Evolutionary conservation across 2,329 filamentous ascomycete genomes (phyloP), one percentile per base, ranked within the genome.

Genomic region (Colletotrichum tanaceti): DNA sequence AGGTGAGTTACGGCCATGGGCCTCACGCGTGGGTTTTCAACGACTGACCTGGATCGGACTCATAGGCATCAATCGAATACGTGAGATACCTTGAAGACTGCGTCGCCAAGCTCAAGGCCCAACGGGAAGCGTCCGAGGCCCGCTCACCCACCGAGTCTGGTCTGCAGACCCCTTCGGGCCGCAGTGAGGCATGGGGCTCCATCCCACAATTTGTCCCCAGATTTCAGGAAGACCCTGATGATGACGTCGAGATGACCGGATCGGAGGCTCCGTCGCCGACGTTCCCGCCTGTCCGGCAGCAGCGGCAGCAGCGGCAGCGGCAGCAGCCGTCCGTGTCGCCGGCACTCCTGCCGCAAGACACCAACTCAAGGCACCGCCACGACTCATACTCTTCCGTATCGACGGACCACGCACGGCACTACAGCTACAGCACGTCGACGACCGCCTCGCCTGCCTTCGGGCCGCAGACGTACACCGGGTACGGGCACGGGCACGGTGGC

Each of bases 11-110:
- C 16, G n/a, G 4, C 5, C 6, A 39, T 20, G 38, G n/a, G 13
- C 7, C 22, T 43, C 18, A 35, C 28, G n/a, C 14, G 35, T 47
- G 35, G 32, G 4, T 20, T n/a, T 10, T 41, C 32, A 28, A 28
- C 43, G 28, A 13, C 59, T 68, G 28, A 63, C 53, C 18, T 2
- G 39, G 38, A 35, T n/a, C 16, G 11, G 32, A 20, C 6, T 1
- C 14, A 4, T 72, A 97, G 94, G 95, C 95, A 5, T 96, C 94
- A 54, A 98, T 98, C 70, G 96, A 98, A 74, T 98, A 99, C 74
- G 89, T 98, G 71, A 91, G 93, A 69, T 99, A 99, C 77, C 87
- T 99, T 16, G 93, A 98, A 77, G 91, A 93, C 76, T 98, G 95
- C 75, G 89, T 98, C 44, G 79, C 86, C 39, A 92, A 95, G 75